Base-by-base conservation (phyloP, 805 yeast genomes). In the Komagataella populi region DNA sequence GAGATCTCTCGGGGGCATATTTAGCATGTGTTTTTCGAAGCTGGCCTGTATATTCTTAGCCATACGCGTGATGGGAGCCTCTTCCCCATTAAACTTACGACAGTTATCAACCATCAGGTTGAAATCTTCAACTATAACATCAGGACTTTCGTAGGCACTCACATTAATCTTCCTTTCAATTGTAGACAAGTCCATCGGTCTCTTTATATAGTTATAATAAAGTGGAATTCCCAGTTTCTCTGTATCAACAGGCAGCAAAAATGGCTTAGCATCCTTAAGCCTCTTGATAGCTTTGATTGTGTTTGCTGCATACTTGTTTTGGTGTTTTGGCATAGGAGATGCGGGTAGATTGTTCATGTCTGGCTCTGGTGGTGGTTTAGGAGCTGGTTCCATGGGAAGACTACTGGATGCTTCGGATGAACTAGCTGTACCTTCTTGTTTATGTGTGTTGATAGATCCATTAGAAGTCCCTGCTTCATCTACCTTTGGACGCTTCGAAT, bases 131-230 rank as follows among this genome's bases (percentile, higher is more conserved):
- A 75, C 77, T 46, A 90, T 77, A 55, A 81, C 81, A 55, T 76
- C 76, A 8, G 89, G 82, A 4, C 76, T 73, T 55, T 76, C 84
- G 66, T 90, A 93, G 1, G 87, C 90, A 60, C 81, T 79, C 6
- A 66, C 78, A 45, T 63, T 72, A 45, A 90, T 68, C 66, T 90
- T 91, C 59, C 77, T 78, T 67, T 93, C 99, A 56, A 93, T 86
- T 1, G 97, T 88, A 3, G 90, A 77, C 39, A 93, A 71, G 65
- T 91, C 98, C 97, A 93, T 93, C 45, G 99, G 99, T 60, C 83
- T 73, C 56, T 78, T 74, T 60, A 93, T 81, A 60, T 78, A 81
- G 59, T 88, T 89, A 65, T 83, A 87, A 65, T 93, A 93, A 56
- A 85, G 80, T 3, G 99, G 99, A 52, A 93, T 86, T 60, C 90